Percentiles rank a stretch among this genome's conserved stretches.
These are phyloP conservation scores for Stephania cephalantha DNA, from an alignment of 164 flowering plant genomes.

Conservation along the genomic window DNA sequence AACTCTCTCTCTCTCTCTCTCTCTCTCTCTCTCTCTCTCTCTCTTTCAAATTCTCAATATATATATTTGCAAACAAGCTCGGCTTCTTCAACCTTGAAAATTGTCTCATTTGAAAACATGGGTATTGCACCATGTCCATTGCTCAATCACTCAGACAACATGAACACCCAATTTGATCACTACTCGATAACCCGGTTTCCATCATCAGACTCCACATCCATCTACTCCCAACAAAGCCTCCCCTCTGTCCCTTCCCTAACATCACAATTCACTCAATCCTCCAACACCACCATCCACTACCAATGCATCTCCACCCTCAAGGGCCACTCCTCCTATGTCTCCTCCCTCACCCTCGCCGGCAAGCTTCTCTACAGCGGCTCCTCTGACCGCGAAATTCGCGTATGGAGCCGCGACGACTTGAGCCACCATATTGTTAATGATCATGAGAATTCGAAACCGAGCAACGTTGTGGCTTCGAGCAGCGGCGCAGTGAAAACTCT, in stretches of 20 bases:
- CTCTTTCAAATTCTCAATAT: not conserved
- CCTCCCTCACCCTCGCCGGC: conserved; percentile 47
- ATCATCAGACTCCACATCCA: conserved; percentile 22
- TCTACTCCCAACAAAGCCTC: conserved; percentile 54
- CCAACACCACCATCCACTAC: conserved; percentile 19
- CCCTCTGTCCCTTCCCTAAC: conserved; percentile 61
- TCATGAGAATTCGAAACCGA: not conserved
- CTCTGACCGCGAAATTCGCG: conserved; percentile 38
- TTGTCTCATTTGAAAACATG: conserved; percentile 19
- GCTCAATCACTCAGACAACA: conserved; percentile 16
- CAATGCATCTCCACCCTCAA: conserved; percentile 47
- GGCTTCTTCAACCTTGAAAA: not conserved
- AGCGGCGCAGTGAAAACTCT: conserved; percentile 75
- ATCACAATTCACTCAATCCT: conserved; percentile 10
- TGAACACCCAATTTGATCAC: conserved; percentile 20
- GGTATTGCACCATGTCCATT: conserved; percentile 35
- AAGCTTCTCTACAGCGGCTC: conserved; percentile 57
- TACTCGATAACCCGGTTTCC: conserved; percentile 12
- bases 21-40: too few species aligned
- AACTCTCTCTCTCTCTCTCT: too few species aligned
- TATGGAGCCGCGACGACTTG: conserved; percentile 26
- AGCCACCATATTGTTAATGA: not conserved
- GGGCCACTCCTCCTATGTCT: conserved; percentile 52
- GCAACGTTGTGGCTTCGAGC: conserved; percentile 30
- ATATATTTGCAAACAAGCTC: not conserved